phyloP scores from a whole-genome alignment of 1,284 basidiomycete species.

The Agroathelia rolfsii region DNA sequence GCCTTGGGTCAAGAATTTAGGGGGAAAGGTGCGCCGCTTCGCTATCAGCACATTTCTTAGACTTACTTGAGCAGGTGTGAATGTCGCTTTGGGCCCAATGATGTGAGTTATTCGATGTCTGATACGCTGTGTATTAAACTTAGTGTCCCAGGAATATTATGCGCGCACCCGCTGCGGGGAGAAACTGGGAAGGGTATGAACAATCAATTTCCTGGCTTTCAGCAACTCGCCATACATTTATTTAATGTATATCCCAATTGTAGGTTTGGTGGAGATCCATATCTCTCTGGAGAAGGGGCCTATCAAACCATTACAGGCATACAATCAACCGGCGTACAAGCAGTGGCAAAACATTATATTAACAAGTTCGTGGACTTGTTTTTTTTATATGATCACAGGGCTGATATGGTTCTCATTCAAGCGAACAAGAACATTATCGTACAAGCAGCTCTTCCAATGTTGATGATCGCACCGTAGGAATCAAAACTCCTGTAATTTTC shows the following conservation, averaged over 20 bases:
- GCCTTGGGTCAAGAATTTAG: conserved; percentile 64
- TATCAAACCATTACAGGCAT: conserved; percentile 49
- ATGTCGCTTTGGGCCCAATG: conserved; percentile 52
- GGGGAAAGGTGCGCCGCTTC: too few species aligned
- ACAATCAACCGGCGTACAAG: conserved; percentile 52
- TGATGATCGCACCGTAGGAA: conserved; percentile 42
- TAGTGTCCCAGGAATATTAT: conserved; percentile 36
- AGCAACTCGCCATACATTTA: conserved; percentile 4
- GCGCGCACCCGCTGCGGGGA: conserved; percentile 54
- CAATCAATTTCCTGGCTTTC: too few species aligned
- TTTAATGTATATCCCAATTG: too few species aligned
- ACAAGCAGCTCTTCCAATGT: conserved; percentile 45
- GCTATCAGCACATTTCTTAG: too few species aligned
- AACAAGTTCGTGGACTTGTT: conserved; percentile 29
- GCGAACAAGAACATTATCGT: conserved; percentile 51
- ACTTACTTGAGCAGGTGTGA: too few species aligned
- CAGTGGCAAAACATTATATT: conserved; percentile 53
- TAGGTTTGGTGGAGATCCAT: conserved; percentile 52
- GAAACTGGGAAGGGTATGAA: conserved; percentile 65
- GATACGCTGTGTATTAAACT: conserved; percentile 6
- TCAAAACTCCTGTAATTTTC: background rate
- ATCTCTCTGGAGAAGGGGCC: conserved; percentile 51
- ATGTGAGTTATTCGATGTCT: conserved; percentile 23
- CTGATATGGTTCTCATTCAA: too few species aligned
- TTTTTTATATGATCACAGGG: background rate